Base-by-base conservation (phyloP, 2,329 filamentous ascomycete genomes). In the Fonsecaea pugnacius region DNA sequence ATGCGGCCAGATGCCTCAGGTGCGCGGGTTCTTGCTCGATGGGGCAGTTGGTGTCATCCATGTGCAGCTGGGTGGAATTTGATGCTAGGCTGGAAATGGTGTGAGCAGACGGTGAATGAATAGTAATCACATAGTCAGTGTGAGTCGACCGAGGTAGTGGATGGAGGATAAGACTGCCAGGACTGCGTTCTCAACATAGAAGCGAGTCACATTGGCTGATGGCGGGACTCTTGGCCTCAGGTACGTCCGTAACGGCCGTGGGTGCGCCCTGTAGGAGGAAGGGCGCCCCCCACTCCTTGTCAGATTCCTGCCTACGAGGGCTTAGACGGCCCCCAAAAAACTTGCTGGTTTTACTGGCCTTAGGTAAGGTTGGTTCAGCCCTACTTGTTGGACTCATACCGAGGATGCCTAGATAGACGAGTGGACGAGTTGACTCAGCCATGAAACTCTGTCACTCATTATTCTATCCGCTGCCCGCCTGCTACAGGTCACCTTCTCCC, bases 291-390 rank as follows among this genome's bases (percentile, higher is more conserved):
- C 27, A 30, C 27, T 30, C 27, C 27, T 30, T 30, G 27, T 30
- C 27, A 30, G 27, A 30, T 30, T 30, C 27, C 27, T 30, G 4
- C 27, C 27, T 30, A 30, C 27, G 6, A 30, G 27, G 4, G 27
- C 27, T 6, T 30, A 30, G 27, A 30, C 27, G 27, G 27, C 27
- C 27, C 27, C 27, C 27, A 30, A 21, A 43, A 59, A 59, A 50
- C 56, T 59, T 55, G 58, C 58, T 61, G 58, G 58, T 61, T 61
- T 61, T 43, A 38, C 27, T 32, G 21, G 12, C 36, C 33, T 61
- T 55, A 61, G 48, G 27, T 61, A 54, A 21, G 8, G 3, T 48
- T 27, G 43, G 27, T 21, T 48, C 43, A 48, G 43, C 43, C 18
- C 10, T 48, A 30, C 27, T 30, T 5, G 27, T 30, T 30, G 27